Base-by-base conservation (phyloP, 2,329 filamentous ascomycete genomes). In the Tricladium varicosporioides region DNA sequence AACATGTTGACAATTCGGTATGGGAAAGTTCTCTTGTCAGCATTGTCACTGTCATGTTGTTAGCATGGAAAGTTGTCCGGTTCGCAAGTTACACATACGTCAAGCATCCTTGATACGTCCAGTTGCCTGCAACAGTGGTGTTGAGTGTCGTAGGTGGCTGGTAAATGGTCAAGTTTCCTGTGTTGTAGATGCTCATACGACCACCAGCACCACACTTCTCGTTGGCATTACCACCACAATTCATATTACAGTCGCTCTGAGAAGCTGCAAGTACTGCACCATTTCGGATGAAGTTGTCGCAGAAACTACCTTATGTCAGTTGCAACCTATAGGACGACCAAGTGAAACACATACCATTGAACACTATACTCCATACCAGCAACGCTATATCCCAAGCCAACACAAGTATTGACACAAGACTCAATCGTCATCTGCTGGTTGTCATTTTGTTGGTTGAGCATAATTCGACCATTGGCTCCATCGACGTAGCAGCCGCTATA, bases 281-380 rank as follows among this genome's bases (percentile, higher is more conserved):
- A 32, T 66, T 56, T n/a, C 61, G 62, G 44, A 73, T 55, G 4
- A 53, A 57, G 36, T 69, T 63, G 10, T 62, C 69, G 50, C 68
- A 70, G 45, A 63, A 69, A 40, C 70, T 70, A 54, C 71, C 61
- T 0, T 56, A 7, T 27, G 22, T 27, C 22, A 27, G 22, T 27
- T 7, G 22, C 22, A 27, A 27, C 22, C 22, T 7, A 27, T 7
- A 27, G 22, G 22, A 27, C 22, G 22, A 27, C 7, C 22, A 27
- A 27, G 22, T 27, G 7, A 27, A 27, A 27, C n/a, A 27, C 22
- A 27, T 27, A 27, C 22, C 22, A 27, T 27, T 27, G 22, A 27
- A 27, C 56, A 3, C 65, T 64, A 51, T 72, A 75, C 55, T 75
- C 72, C 1, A 70, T 53, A 2, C 72, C 73, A 2, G 70, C 67